Evolutionary conservation across 805 yeast genomes (phyloP).

Genomic region (Cyberlindnera subsufficiens): DNA sequence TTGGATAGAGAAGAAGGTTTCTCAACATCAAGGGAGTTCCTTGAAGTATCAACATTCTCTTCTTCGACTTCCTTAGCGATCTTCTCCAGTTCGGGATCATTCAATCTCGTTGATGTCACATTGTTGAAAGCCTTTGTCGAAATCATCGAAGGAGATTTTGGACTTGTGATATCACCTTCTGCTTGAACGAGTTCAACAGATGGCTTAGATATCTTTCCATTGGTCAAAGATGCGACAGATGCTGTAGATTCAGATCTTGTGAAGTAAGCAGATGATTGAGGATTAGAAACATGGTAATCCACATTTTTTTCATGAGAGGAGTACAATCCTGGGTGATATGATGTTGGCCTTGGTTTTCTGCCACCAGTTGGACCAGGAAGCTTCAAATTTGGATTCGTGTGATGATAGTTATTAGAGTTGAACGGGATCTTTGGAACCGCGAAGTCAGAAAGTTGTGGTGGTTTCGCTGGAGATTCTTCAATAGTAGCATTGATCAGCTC

Average conservation of each 20-base stretch:
- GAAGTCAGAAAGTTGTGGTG: constrained; percentile 7
- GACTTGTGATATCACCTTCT: constrained; percentile 32
- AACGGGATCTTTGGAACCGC: constrained; percentile 22
- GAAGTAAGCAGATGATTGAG: constrained; percentile 15
- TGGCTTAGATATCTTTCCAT: constrained; percentile 27
- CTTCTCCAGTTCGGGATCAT: constrained; percentile 11
- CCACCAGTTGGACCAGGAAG: constrained; percentile 34
- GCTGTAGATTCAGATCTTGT: constrained; percentile 35
- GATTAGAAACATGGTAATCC: constrained; percentile 6
- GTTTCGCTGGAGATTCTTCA: constrained; percentile 20
- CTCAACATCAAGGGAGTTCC: background rate
- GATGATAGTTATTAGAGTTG: constrained; percentile 12
- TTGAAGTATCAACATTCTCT: constrained; percentile 2
- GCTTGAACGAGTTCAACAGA: constrained; percentile 29
- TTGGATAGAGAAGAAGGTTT: constrained; percentile 5
- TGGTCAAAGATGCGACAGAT: constrained; percentile 31
- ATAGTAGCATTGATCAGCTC: constrained; percentile 13
- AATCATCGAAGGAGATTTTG: constrained; percentile 21
- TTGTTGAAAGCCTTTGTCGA: constrained; percentile 3
- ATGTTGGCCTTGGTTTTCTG: constrained; percentile 75
- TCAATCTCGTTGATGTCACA: constrained; percentile 4
- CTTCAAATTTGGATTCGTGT: constrained; percentile 18
- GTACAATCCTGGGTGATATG: constrained; percentile 65
- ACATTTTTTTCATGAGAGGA: constrained; percentile 11
- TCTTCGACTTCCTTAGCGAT: constrained; percentile 10